Evolutionary conservation across 1,284 basidiomycete species (phyloP).

Genomic region (Cystobasidiaceae sp.): DNA sequence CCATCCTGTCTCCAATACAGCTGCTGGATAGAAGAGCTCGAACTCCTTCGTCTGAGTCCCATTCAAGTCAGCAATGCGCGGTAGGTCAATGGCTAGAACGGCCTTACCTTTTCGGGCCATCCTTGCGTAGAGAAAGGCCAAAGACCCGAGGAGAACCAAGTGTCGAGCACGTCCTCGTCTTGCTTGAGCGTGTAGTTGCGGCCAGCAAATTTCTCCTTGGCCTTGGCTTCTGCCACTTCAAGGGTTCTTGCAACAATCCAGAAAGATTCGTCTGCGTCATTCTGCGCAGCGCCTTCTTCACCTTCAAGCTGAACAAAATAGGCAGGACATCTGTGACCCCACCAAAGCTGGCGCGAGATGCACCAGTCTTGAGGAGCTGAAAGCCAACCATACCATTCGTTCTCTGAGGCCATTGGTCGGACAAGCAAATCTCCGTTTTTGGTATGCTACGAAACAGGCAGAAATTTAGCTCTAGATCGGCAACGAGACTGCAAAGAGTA

Average conservation of each 20-base stretch:
- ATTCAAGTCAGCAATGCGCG: not conserved
- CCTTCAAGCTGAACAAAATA: slow-evolving; percentile 89
- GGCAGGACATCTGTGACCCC: slow-evolving; percentile 95
- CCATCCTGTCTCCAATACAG: slow-evolving; percentile 95
- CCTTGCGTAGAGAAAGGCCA: slow-evolving; percentile 99
- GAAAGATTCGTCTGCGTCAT: slow-evolving; percentile 64
- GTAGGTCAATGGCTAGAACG: not conserved
- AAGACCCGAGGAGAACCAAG: slow-evolving; percentile 97
- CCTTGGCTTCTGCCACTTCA: slow-evolving; percentile 76
- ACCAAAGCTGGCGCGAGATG: slow-evolving; percentile 97
- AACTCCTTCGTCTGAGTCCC: slow-evolving; percentile 72
- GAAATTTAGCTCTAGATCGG: not conserved
- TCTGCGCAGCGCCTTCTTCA: slow-evolving; percentile 53
- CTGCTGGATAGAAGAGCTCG: slow-evolving; percentile 77
- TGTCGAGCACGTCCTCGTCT: slow-evolving; percentile 97
- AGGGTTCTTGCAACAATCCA: slow-evolving; percentile 86
- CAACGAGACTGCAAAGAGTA: slow-evolving; percentile 13
- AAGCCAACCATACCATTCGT: slow-evolving; percentile 96
- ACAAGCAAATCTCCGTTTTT: slow-evolving; percentile 78
- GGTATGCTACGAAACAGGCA: slow-evolving; percentile 59
- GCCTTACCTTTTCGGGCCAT: slow-evolving; percentile 79
- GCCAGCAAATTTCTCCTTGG: slow-evolving; percentile 65
- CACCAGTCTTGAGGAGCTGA: slow-evolving; percentile 98
- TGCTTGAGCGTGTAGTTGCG: slow-evolving; percentile 75
- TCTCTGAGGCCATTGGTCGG: slow-evolving; percentile 76